Evolutionary conservation across 1,284 basidiomycete genomes (phyloP), one percentile per base, ranked within the genome.

Genomic region (Xanthoconium separans): DNA sequence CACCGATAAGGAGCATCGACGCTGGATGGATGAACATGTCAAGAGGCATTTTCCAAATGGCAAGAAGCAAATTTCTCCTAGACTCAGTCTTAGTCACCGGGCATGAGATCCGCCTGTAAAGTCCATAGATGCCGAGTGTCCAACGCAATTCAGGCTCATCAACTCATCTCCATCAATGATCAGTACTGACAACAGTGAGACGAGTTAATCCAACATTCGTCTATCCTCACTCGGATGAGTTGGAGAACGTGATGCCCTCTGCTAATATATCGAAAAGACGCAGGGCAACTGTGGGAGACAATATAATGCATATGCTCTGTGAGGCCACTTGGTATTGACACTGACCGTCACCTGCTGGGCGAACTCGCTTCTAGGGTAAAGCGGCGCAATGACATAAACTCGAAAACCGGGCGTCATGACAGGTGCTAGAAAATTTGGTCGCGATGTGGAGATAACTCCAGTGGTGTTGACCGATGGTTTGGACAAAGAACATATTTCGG

Each of bases 391-490:
- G 89, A 97, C 64, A 85, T 97, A 24, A 24, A 24, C 24, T 24
- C 6, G 24, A 50, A 80, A 83, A 8, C 75, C 82, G 2, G 78
- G 83, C 2, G 84, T 98, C 31, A 65, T 90, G 60, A 80, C 78
- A 51, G 85, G 85, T 44, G 86, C 91, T 1, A 75, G 78, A 39
- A 79, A 79, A 4, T 76, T 89, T 59, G 80, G 85, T 65, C 75
- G 82, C 10, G 81, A 88, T 65, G 79, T 81, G 2, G 87, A 93
- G 64, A 83, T 93, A 15, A 82, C 85, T 49, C 87, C 93, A 0
- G 87, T 85, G 24, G 89, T 89, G 85, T 95, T 96, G 64, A 90
- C 94, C 64, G 85, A 88, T 56, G 76, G 91, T 15, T 83, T 89
- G 30, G 89, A 95, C 53, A 79, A 84, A 56, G 87, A 91, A 59